Evolutionary conservation across 2,329 filamentous ascomycete genomes (phyloP).

Genomic region (Epichloe brachyelytri): DNA sequence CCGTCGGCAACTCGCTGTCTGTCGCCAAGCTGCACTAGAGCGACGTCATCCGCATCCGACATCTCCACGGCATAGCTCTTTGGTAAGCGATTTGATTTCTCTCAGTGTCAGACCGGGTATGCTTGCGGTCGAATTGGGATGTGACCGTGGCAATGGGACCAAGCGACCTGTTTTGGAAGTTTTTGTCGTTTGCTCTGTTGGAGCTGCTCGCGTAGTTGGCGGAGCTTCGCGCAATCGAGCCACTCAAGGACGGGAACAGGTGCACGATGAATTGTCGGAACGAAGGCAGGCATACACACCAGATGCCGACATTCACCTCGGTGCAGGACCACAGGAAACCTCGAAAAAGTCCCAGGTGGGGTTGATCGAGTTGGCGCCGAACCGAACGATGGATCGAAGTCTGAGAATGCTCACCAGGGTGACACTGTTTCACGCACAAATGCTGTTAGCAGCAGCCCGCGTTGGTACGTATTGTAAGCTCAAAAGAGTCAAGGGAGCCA

Average conservation of each 20-base stretch:
- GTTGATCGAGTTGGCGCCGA: constrained; percentile 10
- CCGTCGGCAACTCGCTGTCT: background rate
- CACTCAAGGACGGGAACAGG: constrained; percentile 3
- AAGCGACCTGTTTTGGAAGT: background rate
- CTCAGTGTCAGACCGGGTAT: background rate
- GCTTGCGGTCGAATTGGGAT: background rate
- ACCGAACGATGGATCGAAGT: constrained; percentile 11
- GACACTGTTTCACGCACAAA: constrained; percentile 6
- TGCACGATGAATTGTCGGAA: constrained; percentile 7
- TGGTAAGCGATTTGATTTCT: background rate
- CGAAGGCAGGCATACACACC: constrained; percentile 12
- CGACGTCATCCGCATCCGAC: constrained; percentile 1
- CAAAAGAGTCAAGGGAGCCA: no score
- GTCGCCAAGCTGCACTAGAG: background rate
- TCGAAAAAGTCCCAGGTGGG: constrained; percentile 14
- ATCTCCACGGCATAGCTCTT: background rate
- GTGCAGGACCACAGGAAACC: constrained; percentile 15
- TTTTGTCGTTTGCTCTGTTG: background rate
- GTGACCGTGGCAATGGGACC: background rate
- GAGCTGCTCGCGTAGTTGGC: background rate
- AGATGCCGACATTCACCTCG: constrained; percentile 11
- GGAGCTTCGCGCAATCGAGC: background rate
- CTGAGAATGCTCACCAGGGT: constrained; percentile 14
- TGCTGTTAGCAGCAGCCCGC: no score
- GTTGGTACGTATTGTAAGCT: no score